These are phyloP conservation scores for Somion occarium DNA, from an alignment of 1,284 basidiomycete species.

Conservation along the genomic window DNA sequence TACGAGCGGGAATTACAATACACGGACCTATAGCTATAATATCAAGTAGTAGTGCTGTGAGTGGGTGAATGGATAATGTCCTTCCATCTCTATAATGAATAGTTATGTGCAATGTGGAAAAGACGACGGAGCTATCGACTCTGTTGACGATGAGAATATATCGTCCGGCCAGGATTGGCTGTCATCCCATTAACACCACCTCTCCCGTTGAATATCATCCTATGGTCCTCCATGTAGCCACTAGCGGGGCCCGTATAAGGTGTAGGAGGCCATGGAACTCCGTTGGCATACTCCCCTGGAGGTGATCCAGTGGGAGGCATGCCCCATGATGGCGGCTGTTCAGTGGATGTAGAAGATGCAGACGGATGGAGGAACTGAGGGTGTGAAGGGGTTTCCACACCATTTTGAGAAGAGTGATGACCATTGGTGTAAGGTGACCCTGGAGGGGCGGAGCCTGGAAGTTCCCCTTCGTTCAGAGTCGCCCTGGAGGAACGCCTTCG, in stretches of 20 bases:
- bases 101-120: not conserved
- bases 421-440: not conserved
- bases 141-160: constrained; percentile 23
- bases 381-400: not conserved
- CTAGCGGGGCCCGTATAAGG: constrained; percentile 22
- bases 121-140: constrained; percentile 7
- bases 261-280: constrained; percentile 6
- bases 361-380: not conserved
- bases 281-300: constrained; percentile 1
- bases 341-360: not conserved
- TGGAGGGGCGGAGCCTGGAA: not conserved
- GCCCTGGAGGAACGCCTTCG: constrained; percentile 4
- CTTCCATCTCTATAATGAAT: not conserved
- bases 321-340: no score
- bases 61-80: not conserved
- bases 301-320: not conserved
- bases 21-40: not conserved
- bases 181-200: constrained; percentile 17
- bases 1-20: not conserved
- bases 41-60: not conserved
- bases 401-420: not conserved
- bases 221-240: constrained; percentile 20
- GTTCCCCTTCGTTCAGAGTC: not conserved
- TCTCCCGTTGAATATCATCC: constrained; percentile 12
- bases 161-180: constrained; percentile 27